phyloP scores from a whole-genome alignment of 495 filamentous ascomycete species.

The Jackrogersella multiformis region DNA sequence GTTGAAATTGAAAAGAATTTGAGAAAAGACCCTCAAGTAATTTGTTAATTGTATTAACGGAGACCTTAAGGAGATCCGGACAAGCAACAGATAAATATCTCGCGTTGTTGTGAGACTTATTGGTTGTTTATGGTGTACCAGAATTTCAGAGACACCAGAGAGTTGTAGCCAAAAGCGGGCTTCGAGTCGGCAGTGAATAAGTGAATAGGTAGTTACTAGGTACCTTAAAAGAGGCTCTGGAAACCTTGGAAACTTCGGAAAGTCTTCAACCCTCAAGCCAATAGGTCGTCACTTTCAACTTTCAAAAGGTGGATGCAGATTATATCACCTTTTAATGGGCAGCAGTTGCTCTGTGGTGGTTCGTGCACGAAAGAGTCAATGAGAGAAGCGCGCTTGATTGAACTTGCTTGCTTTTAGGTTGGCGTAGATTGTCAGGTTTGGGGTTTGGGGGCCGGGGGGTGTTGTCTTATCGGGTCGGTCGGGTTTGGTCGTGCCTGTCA shows the following conservation, averaged over 20 bases:
- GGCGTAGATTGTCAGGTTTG: slow-evolving; percentile 10
- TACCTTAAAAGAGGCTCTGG: slow-evolving; percentile 23
- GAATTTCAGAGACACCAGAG: background rate
- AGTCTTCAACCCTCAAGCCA: slow-evolving; percentile 14
- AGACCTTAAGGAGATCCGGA: background rate
- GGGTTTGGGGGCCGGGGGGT: slow-evolving; percentile 27
- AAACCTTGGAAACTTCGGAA: background rate
- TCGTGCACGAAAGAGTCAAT: too few relatives aligned
- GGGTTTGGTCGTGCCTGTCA: slow-evolving; percentile 36
- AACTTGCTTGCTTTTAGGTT: slow-evolving; percentile 14
- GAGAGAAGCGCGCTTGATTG: slow-evolving; percentile 19
- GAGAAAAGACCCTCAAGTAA: background rate
- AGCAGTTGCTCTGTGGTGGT: slow-evolving; percentile 9
- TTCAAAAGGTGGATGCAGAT: slow-evolving; percentile 7
- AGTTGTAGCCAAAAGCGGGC: background rate
- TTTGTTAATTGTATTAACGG: background rate
- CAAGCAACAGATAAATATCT: background rate
- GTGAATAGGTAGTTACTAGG: too few relatives aligned
- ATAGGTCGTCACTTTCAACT: background rate
- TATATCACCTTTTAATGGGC: background rate
- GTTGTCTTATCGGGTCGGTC: slow-evolving; percentile 1
- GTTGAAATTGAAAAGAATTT: background rate
- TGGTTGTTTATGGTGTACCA: background rate
- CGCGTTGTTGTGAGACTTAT: background rate
- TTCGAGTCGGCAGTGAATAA: slow-evolving; percentile 1